Evolutionary conservation across 2,329 filamentous ascomycete species (phyloP), one percentile per base, ranked within the genome.

Genomic region (Blumeria graminis): DNA sequence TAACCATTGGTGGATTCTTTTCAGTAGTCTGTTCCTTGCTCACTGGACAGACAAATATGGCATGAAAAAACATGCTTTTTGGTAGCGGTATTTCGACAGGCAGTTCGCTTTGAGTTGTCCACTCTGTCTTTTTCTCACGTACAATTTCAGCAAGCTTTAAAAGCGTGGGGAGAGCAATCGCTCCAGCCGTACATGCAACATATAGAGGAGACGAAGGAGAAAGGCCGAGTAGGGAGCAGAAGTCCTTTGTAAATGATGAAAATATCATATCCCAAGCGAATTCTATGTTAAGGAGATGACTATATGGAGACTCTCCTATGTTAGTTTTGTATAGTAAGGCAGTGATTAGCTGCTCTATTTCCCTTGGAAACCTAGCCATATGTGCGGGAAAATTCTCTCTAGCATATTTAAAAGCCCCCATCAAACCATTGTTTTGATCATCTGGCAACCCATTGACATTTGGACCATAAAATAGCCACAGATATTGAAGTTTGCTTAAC

Each of bases 11-110:
- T 10, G 92, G 92, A 67, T 98, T 98, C 28, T 76, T 71, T 64
- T 94, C 88, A 0, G 90, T 98, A 0, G 85, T 88, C 69, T 98
- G 92, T 66, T 95, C 92, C 68, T 96, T 96, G 64, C 84, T 89
- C 5, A 98, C 92, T 0, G 92, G 92, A 65, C 92, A 98, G 45
- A 98, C 92, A 66, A 98, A 98, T 65, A 98, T 95, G 57, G 85
- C 85, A 68, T 98, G 92, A 72, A 94, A 98, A 53, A 81, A 72
- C 76, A 79, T 79, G 61, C 72, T 75, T 54, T 68, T 65, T 0
- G 78, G 77, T 1, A 81, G 69, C 1, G 77, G 75, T 1, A 77
- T 81, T 63, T 86, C 76, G 66, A 89, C 92, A 0, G 90, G 87
- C 16, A 98, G 73, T 68, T 98, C 92, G 65, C 92, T 82, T 59